Conservation (phyloP, 306 rosid species). For the Oxytropis ochrocephala region DNA sequence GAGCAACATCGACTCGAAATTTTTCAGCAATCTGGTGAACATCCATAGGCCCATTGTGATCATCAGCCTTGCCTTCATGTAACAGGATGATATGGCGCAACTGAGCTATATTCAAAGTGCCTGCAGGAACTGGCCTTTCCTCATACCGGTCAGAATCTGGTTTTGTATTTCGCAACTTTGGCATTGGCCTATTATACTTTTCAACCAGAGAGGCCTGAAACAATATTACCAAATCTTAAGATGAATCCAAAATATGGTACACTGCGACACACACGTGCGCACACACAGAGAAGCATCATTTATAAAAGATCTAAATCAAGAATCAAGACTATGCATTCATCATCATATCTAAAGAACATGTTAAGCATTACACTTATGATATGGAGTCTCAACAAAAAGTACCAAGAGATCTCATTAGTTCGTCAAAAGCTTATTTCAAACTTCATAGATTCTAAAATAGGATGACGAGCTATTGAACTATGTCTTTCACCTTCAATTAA, state of each 20-base stretch:
- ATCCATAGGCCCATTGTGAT: slow-evolving; percentile 67
- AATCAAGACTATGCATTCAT: too few relatives aligned
- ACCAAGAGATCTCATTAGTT: too few relatives aligned
- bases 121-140: slow-evolving; percentile 56
- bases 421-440: too few relatives aligned
- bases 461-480: too few relatives aligned
- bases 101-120: slow-evolving; percentile 74
- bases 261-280: too few relatives aligned
- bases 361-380: too few relatives aligned
- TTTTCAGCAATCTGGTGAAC: slow-evolving; percentile 58
- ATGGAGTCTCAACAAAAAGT: too few relatives aligned
- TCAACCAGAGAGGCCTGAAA: slow-evolving; percentile 74
- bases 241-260: background rate
- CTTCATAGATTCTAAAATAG: too few relatives aligned
- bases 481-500: too few relatives aligned
- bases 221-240: background rate
- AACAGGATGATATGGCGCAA: slow-evolving; percentile 68
- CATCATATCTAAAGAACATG: too few relatives aligned
- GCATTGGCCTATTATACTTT: slow-evolving; percentile 65
- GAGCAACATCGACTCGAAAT: slow-evolving; percentile 39
- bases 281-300: too few relatives aligned
- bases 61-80: slow-evolving; percentile 79
- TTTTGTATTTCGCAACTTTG: slow-evolving; percentile 63
- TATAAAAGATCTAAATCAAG: too few relatives aligned
- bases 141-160: slow-evolving; percentile 59